Base-by-base conservation (phyloP, 2,329 filamentous ascomycete species). In the Volutella citrinella region DNA sequence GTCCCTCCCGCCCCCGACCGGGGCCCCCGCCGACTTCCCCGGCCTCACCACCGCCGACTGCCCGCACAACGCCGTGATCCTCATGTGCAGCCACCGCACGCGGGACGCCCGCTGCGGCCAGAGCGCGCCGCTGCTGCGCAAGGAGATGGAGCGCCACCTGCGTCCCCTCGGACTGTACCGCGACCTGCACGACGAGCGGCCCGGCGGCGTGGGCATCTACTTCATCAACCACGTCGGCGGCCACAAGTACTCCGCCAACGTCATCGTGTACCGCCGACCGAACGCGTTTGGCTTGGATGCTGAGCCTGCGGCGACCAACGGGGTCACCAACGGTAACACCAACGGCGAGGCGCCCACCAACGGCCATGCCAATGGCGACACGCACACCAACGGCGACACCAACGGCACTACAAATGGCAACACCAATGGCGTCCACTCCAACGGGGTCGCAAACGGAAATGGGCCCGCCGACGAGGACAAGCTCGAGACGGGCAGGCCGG, bases 151-250 rank as follows among this genome's bases (percentile, higher is more conserved):
- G 68, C 78, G 91, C 2, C 88, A 96, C 58, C 73, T 97, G 21
- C 82, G 89, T 0, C 85, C 87, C 2, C 69, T 95, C 10, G 90
- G 89, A 0, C 66, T 98, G 14, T 90, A 84, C 60, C 81, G 93
- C 19, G 91, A 97, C 57, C 66, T 93, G 28, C 80, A 94, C 56
- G 93, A 98, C 59, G 82, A 89, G 60, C 70, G 93, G 38, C 88
- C 90, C 0, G 91, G 91, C 10, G 93, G 93, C 10, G 91, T 96
- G 6, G 91, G 88, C 1, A 87, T 98, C 46, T 95, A 95, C 66
- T 97, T 96, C 58, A 94, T 97, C 56, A 91, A 82, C 48, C 93
- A 98, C 56, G 89, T 96, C 4, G 93, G 93, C 18, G 93, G 93
- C 1, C 93, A 98, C 69, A 96, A 96, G 68, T 97, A 95, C 65